phyloP scores from a whole-genome alignment of 352 stramenopile species.

The Pythium utonaiense region DNA sequence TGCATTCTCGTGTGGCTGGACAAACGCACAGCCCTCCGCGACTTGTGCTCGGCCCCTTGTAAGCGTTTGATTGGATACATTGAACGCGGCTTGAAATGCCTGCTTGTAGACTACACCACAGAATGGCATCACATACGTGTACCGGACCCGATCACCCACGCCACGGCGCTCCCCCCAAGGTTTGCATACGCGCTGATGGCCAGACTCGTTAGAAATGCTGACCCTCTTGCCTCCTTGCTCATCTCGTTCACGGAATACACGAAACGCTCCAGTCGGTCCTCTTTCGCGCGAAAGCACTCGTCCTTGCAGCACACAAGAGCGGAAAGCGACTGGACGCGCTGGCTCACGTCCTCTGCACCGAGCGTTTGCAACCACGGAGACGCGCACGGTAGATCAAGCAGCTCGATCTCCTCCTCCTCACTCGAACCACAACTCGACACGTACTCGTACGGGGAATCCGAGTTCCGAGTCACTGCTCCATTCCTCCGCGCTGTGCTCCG shows the following conservation, averaged over 20 bases:
- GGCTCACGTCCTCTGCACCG: neutral
- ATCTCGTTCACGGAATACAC: neutral
- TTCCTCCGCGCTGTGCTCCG: no score
- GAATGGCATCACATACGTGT: neutral
- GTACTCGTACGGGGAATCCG: constrained; percentile 8
- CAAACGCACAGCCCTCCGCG: neutral
- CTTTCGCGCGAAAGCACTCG: neutral
- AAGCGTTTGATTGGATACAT: constrained; percentile 5
- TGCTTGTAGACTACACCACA: neutral
- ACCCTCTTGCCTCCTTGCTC: neutral
- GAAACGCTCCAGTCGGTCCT: neutral
- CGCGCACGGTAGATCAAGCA: neutral
- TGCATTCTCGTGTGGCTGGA: neutral
- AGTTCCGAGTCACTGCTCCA: neutral
- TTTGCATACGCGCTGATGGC: neutral
- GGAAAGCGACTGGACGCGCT: neutral
- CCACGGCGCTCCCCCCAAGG: neutral
- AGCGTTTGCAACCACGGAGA: neutral
- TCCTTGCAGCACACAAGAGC: neutral
- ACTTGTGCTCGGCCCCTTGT: neutral
- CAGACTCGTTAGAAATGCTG: neutral
- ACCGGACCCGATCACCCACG: neutral
- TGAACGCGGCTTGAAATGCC: neutral
- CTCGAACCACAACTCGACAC: neutral
- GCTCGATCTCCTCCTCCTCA: neutral